phyloP scores from a whole-genome alignment of 169 alveolate genomes.

The Eimeria tenella region DNA sequence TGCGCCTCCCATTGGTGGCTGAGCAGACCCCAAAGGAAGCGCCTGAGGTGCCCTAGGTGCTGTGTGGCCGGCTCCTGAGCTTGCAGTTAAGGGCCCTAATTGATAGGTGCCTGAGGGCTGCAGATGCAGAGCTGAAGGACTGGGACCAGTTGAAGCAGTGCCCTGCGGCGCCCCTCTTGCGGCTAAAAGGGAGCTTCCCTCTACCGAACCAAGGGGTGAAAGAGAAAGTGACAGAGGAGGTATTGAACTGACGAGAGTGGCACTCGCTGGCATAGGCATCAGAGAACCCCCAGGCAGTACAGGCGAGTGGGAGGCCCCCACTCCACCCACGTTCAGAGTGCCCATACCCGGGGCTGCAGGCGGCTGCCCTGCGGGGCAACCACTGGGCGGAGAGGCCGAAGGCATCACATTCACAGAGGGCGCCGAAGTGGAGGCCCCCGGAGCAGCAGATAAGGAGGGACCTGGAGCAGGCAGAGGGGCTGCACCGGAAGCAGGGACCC shows the following conservation, averaged over 20 bases:
- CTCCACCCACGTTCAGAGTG: neutral
- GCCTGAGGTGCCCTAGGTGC: neutral
- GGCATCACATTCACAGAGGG: neutral
- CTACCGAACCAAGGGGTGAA: neutral
- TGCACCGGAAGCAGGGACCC: neutral
- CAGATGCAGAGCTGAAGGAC: too few relatives aligned
- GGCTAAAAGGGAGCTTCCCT: neutral
- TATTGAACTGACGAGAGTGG: neutral
- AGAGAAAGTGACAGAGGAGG: neutral
- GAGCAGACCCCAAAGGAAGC: neutral
- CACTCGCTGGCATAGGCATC: neutral
- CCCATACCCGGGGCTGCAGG: neutral
- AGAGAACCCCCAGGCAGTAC: neutral
- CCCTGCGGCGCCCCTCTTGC: neutral
- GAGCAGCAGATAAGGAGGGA: neutral
- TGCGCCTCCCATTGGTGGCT: too few relatives aligned
- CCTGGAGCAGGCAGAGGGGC: neutral
- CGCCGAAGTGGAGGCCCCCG: neutral
- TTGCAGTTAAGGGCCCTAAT: neutral
- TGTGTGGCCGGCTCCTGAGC: neutral
- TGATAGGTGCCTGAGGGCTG: neutral
- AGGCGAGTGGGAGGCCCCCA: slow-evolving; percentile 40
- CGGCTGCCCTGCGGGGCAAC: neutral
- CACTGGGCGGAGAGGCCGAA: neutral
- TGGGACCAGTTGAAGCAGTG: neutral